phyloP scores from a whole-genome alignment of 345 rosid species.

The Citrus australasica region DNA sequence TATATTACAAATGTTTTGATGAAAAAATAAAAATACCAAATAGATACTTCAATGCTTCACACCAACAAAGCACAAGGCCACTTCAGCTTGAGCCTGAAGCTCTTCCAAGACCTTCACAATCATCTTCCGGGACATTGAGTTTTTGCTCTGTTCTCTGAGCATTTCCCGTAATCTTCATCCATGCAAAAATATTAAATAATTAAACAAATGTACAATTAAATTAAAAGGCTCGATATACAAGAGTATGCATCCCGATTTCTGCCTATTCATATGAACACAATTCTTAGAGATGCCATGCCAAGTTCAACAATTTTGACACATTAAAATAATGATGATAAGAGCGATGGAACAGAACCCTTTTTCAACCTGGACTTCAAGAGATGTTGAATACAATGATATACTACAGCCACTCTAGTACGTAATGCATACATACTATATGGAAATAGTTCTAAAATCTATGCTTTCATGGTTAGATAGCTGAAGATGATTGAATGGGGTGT shows the following conservation, averaged over 20 bases:
- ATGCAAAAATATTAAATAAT: conserved; percentile 13
- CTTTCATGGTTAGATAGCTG: not conserved
- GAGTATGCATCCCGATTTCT: not conserved
- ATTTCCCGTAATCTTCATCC: conserved; percentile 68
- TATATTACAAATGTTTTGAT: not conserved
- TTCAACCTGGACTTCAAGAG: not conserved
- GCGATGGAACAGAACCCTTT: not conserved
- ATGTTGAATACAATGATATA: not conserved
- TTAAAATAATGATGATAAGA: not conserved
- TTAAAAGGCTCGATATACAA: not conserved
- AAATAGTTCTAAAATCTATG: not conserved
- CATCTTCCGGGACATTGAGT: conserved; percentile 49
- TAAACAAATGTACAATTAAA: not conserved
- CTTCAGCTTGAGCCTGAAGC: conserved; percentile 95
- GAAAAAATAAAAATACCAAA: too few species aligned
- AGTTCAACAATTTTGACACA: not conserved
- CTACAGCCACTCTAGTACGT: not conserved
- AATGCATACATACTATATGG: not conserved
- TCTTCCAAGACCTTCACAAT: conserved; percentile 83
- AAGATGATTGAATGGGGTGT: not conserved
- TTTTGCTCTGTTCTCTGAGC: conserved; percentile 57
- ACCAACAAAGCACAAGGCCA: conserved; percentile 86
- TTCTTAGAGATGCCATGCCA: not conserved
- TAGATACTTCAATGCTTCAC: conserved; percentile 47
- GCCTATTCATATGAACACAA: not conserved